Evolutionary conservation across 2,329 filamentous ascomycete species (phyloP), one percentile per base, ranked within the genome.

Genomic region (Penicillium sp.): DNA sequence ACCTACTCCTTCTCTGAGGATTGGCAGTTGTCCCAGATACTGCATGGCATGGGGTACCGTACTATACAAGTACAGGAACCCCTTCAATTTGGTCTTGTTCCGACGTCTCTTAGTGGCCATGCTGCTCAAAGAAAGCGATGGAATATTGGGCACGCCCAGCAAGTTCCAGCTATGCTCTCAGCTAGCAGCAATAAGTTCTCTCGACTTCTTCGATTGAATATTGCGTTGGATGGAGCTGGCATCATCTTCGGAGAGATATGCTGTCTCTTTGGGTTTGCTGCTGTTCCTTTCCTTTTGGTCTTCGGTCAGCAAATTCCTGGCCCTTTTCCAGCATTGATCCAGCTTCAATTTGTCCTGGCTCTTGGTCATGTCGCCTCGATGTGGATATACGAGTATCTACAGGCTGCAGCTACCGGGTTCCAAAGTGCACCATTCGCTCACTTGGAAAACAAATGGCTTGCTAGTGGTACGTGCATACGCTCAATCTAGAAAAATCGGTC

Each of bases 1-100:
- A 68, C 65, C 2, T 68, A 65, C 42, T 66, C 68, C 6, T 66
- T 72, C 39, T 66, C 64, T 5, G 70, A 73, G 36, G 70, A 73
- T 45, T 65, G 66, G 61, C 65, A 66, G 31, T 60, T 70, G 2
- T 72, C 69, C 0, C 53, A 66, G n/a, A 58, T 71, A 2, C 51
- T 73, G 26, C 61, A 63, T 15, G 67, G 66, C 2, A 51, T 62
- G 15, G 70, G 65, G 2, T 61, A 68, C 42, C 57, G 57, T 15
- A 69, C 60, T 4, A 56, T 69, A 15, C 65, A 67, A 18, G 57
- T 71, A 0, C 59, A 67, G 12, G 70, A 72, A 29, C 54, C 59
- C 18, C 43, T 72, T n/a, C 70, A 72, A 41, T 66, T 61, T 10
- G 70, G 70, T 0, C 58, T 65, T 1, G 69, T 73, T 12, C 71